Evolutionary conservation across 495 filamentous ascomycete species (phyloP).

Genomic region (Aspergillus panamensis): DNA sequence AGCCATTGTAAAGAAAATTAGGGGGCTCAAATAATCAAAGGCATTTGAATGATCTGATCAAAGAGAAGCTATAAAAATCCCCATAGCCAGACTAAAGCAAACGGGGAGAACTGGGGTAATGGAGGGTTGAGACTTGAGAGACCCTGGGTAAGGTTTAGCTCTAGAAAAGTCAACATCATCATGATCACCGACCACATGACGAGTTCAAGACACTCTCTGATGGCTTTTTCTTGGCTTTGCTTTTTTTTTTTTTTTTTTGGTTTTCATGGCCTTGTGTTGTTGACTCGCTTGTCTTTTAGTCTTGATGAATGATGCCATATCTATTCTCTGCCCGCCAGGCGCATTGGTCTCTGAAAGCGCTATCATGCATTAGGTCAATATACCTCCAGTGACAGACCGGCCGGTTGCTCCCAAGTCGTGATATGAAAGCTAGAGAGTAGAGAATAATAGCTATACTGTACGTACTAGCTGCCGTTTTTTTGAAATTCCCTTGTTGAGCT

Average conservation of each 20-base stretch:
- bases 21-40: too few relatives aligned
- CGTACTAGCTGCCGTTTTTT: not conserved
- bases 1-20: too few relatives aligned
- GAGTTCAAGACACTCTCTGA: not conserved
- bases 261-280: not conserved
- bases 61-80: too few relatives aligned
- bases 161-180: conserved; percentile 4
- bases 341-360: too few relatives aligned
- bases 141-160: not conserved
- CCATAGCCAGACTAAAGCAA: not conserved
- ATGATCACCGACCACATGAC: conserved; percentile 13
- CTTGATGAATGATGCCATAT: too few relatives aligned
- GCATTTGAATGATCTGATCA: too few relatives aligned
- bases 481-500: not conserved
- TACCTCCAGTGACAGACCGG: too few relatives aligned
- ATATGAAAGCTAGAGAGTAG: not conserved
- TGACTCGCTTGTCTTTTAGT: too few relatives aligned
- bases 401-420: too few relatives aligned
- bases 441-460: not conserved
- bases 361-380: too few relatives aligned
- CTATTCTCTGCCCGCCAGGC: too few relatives aligned
- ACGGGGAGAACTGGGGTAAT: not conserved
- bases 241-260: not conserved
- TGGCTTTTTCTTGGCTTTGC: not conserved
- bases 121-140: not conserved